Evolutionary conservation across 305 asterid genomes (phyloP), one percentile per base, ranked within the genome.

Genomic region (Plantago coronopus): DNA sequence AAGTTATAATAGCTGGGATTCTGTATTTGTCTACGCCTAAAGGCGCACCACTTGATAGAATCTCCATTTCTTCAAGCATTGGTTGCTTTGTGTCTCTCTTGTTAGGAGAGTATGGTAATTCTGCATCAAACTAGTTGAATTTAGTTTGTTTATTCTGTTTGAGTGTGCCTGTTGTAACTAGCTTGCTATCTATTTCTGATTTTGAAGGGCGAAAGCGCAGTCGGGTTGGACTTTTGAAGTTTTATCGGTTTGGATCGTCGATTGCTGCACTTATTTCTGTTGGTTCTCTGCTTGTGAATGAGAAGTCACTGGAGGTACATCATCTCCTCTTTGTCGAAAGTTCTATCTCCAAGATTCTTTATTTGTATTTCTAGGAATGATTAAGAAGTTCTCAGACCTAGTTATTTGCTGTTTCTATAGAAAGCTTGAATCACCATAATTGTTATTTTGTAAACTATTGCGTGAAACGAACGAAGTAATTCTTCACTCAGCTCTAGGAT

Each of bases 51-150:
- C 21, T 59, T 9, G 63, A 59, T 43, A 27, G 48, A 17, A 15
- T 59, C 23, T 59, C 53, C 23, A 15, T 59, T 59, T 42, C 51
- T 5, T 59, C 63, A 13, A 14, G 13, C 53, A 27, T 59, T 40
- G 21, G 63, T n/a, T 59, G 63, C 42, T 59, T 59, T 43, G 7
- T 43, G 53, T 59, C 63, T 59, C 51, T 59, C 17, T 59, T 59
- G 13, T 42, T 43, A 16, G 63, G 63, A 59, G 63, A 42, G 7
- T 59, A 21, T 15, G 63, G 63, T 59, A 59, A 8, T 17, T 1
- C 29, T 56, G 25, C 22, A 49, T n/a, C 9, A 7, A 31, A 42
- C 37, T 59, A 20, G 14, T 12, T 38, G 7, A 10, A 18, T 8
- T 19, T 38, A 6, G 5, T 21, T 6, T 14, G 20, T 57, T 18